A percentile compares a stretch with the other conserved stretches of the same genome.
phyloP scores from a whole-genome alignment of 306 rosid species.

The Cicer judaicum region DNA sequence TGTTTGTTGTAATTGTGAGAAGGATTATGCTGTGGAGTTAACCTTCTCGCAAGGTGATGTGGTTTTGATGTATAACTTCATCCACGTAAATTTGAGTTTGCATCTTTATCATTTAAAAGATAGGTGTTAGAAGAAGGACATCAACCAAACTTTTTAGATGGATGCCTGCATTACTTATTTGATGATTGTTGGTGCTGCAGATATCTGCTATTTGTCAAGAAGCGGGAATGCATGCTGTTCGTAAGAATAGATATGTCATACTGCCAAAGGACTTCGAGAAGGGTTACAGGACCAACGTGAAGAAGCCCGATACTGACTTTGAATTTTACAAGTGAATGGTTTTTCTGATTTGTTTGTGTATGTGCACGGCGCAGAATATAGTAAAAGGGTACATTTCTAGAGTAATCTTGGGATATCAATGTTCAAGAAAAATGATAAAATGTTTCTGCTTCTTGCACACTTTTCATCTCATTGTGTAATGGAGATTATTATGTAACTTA shows the following conservation, averaged over 20 bases:
- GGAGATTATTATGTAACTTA: conserved; percentile 27
- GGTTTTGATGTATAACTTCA: not conserved
- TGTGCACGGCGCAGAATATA: not conserved
- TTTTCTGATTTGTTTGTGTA: not conserved
- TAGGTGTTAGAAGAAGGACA: not conserved
- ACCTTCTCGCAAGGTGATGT: no score
- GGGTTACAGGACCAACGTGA: conserved; percentile 95
- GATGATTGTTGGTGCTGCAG: conserved; percentile 51
- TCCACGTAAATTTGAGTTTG: conserved; percentile 1
- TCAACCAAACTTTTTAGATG: not conserved
- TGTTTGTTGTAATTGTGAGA: not conserved
- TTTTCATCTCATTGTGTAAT: conserved; percentile 11
- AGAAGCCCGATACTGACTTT: conserved; percentile 98
- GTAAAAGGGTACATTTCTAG: conserved; percentile 33
- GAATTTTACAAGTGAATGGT: conserved; percentile 89
- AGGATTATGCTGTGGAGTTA: not conserved
- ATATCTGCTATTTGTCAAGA: conserved; percentile 97
- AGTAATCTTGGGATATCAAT: conserved; percentile 19
- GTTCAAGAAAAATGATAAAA: conserved; percentile 24
- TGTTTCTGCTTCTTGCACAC: conserved; percentile 29
- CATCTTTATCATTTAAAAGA: not conserved
- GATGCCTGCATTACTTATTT: not conserved
- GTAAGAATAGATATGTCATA: conserved; percentile 93
- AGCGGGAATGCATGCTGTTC: conserved; percentile 99
- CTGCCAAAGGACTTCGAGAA: conserved; percentile 98